Evolutionary conservation across 495 filamentous ascomycete species (phyloP).

Genomic region (Talaromyces ruber): DNA sequence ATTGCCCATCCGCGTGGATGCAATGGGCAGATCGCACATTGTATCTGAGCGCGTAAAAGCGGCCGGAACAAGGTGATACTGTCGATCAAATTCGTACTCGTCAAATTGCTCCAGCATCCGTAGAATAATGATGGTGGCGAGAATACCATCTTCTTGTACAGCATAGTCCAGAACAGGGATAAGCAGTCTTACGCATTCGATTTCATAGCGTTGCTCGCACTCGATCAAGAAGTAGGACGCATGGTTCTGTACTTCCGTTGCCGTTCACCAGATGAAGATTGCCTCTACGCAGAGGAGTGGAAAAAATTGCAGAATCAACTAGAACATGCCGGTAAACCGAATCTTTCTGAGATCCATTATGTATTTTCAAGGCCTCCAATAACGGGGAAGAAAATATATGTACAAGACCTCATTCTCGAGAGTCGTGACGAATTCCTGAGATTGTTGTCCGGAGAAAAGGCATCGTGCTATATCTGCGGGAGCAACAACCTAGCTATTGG

Average conservation of each 20-base stretch:
- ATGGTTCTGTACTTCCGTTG: neutral
- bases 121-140: no score
- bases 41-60: no score
- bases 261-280: neutral
- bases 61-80: no score
- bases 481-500: neutral
- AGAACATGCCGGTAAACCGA: neutral
- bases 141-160: no score
- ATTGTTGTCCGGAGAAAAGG: neutral
- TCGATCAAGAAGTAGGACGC: neutral
- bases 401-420: neutral
- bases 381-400: neutral
- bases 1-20: no score
- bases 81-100: no score
- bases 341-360: neutral
- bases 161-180: no score
- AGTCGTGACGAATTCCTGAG: neutral
- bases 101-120: no score
- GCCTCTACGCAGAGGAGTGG: neutral
- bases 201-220: no score
- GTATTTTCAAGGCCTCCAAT: neutral
- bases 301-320: neutral
- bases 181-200: no score
- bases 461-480: neutral
- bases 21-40: no score